Base-by-base conservation (phyloP, 805 yeast genomes). In the Barnettozyma vustinii region DNA sequence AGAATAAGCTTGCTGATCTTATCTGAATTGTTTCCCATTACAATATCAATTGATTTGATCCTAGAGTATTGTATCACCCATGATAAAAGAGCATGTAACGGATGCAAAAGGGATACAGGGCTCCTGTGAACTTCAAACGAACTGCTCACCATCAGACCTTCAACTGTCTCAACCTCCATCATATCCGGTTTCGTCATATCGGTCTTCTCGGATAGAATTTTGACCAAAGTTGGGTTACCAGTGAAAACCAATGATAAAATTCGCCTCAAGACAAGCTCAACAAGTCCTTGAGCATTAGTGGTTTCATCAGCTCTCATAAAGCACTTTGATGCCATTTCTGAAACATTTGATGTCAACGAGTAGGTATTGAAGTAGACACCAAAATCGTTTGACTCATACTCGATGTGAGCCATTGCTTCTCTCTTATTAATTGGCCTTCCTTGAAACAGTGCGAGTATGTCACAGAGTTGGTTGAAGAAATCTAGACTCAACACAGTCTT, bases 341-440 rank as follows among this genome's bases (percentile, higher is more conserved):
- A 75, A 55, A 81, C 75, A 51, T 84, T 84, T 9, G 84, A 75
- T 0, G 87, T 74, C 4, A 82, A 86, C 47, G 87, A 83, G 50
- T 83, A 64, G 48, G 61, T 61, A 42, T 63, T 62, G 52, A 63
- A 64, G 45, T 61, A 64, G 6, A 64, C 32, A 1, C 62, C 61
- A 42, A 58, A 94, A 45, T 87, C 92, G 30, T 87, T 87, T 41
- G 82, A 83, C 61, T 92, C 99, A 62, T 86, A 94, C 61, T 91
- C 97, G 9, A 92, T 90, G 64, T 92, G 99, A 51, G 80, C 83
- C 6, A 76, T 72, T 4, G 81, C 79, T 59, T 89, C 96, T 51
- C 98, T 74, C 52, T 74, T 77, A 57, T 88, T 68, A 0, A 86
- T 82, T 1, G 94, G 87, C 42, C 81, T 74, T 3, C 96, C 91